Evolutionary conservation across 1,139 yeast species (phyloP).

Genomic region (Maudiozyma humilis): DNA sequence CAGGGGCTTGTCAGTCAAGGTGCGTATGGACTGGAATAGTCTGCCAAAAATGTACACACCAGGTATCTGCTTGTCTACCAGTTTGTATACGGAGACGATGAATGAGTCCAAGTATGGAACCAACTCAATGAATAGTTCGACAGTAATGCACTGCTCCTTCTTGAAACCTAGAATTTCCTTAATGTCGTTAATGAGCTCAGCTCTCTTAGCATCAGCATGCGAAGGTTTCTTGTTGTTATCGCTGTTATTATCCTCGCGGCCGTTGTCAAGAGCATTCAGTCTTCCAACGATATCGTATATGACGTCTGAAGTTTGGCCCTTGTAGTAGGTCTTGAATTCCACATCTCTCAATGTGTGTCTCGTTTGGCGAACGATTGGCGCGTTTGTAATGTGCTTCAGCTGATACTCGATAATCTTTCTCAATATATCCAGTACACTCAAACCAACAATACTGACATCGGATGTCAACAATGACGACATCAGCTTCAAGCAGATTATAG

Average conservation of each 20-base stretch:
- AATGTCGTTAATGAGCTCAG: slow-evolving; percentile 20
- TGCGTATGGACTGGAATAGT: slow-evolving; percentile 18
- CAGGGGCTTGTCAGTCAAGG: slow-evolving; percentile 12
- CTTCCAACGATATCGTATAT: slow-evolving; percentile 26
- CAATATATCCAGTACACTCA: slow-evolving; percentile 77
- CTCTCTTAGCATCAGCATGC: slow-evolving; percentile 6
- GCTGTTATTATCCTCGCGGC: slow-evolving; percentile 4
- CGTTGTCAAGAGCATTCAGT: slow-evolving; percentile 13
- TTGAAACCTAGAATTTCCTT: slow-evolving; percentile 18
- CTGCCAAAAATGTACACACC: slow-evolving; percentile 17
- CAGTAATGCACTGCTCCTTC: slow-evolving; percentile 19
- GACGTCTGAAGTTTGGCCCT: slow-evolving; percentile 31
- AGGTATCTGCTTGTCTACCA: slow-evolving; percentile 21
- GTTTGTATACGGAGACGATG: slow-evolving; percentile 14
- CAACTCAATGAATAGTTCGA: slow-evolving; percentile 25
- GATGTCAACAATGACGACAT: slow-evolving; percentile 68
- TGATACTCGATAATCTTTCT: slow-evolving; percentile 58
- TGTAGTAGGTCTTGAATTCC: slow-evolving; percentile 28
- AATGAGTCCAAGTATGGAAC: slow-evolving; percentile 15
- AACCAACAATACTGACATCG: slow-evolving; percentile 76
- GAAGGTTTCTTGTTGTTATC: neutral
- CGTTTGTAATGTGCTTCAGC: slow-evolving; percentile 33
- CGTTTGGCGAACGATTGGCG: slow-evolving; percentile 21
- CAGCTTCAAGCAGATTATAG: slow-evolving; percentile 44
- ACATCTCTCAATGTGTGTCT: slow-evolving; percentile 25